Evolutionary conservation across 2,329 filamentous ascomycete genomes (phyloP).

Genomic region (Pseudocercospora macadamiae): DNA sequence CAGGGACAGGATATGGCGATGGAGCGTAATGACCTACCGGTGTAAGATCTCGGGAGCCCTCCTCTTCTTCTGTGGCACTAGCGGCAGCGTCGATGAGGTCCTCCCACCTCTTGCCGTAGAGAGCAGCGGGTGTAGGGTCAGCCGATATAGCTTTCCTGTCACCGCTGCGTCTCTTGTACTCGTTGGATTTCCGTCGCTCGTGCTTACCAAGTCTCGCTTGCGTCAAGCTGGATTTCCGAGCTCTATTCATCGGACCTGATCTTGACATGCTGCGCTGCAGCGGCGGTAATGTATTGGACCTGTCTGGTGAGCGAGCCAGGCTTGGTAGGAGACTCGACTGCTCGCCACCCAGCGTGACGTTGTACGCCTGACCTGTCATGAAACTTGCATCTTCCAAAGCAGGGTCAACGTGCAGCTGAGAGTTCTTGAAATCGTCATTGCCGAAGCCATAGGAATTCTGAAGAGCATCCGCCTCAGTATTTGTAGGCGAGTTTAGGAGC

Average conservation of each 20-base stretch:
- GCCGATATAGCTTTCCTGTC: slow-evolving; percentile 83
- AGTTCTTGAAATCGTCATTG: slow-evolving; percentile 35
- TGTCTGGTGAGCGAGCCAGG: slow-evolving; percentile 76
- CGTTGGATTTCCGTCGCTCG: slow-evolving; percentile 77
- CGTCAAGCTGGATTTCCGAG: slow-evolving; percentile 83
- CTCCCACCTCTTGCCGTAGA: slow-evolving; percentile 89
- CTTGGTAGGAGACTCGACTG: slow-evolving; percentile 77
- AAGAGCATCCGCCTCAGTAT: slow-evolving; percentile 42
- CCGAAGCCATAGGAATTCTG: slow-evolving; percentile 44
- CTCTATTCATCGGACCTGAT: slow-evolving; percentile 64
- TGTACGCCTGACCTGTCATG: slow-evolving; percentile 35
- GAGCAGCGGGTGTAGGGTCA: slow-evolving; percentile 73
- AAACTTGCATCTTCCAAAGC: slow-evolving; percentile 65
- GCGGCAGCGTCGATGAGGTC: slow-evolving; percentile 94
- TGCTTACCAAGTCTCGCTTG: slow-evolving; percentile 78
- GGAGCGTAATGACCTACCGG: slow-evolving; percentile 63
- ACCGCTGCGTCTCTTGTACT: slow-evolving; percentile 71
- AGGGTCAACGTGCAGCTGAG: slow-evolving; percentile 38
- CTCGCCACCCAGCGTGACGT: slow-evolving; percentile 59
- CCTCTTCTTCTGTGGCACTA: slow-evolving; percentile 82
- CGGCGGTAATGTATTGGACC: slow-evolving; percentile 85
- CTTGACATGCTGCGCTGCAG: slow-evolving; percentile 68
- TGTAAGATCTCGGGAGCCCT: slow-evolving; percentile 79
- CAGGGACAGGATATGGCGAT: slow-evolving; percentile 8
- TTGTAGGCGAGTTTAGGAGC: slow-evolving; percentile 37